Percentiles rank a stretch among this genome's conserved stretches.
These are phyloP conservation scores for Puccinellia tenuiflora DNA, from an alignment of 176 grass and related monocot species.

Conservation along the genomic window DNA sequence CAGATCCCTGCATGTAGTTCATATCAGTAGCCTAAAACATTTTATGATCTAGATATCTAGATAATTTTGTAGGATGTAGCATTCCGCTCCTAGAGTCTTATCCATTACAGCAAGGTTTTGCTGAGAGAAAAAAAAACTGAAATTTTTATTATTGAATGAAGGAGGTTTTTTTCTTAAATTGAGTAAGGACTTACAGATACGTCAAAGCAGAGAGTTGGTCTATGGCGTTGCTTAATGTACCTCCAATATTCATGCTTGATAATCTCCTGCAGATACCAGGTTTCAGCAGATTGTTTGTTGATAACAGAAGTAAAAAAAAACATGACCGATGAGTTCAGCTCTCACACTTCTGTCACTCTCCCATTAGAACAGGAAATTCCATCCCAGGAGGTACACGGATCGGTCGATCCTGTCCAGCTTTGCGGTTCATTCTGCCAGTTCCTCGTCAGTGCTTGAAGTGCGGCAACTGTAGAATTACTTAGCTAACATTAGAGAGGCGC, in stretches of 20 bases:
- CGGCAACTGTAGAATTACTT: conserved; percentile 41
- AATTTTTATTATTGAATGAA: neutral
- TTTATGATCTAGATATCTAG: neutral
- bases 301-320: conserved; percentile 3
- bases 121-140: conserved; percentile 24
- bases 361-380: conserved; percentile 65
- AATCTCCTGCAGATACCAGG: conserved; percentile 49
- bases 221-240: conserved; percentile 53
- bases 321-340: conserved; percentile 3
- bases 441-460: conserved; percentile 49
- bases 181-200: conserved; percentile 60
- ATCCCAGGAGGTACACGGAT: conserved; percentile 80
- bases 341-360: conserved; percentile 68
- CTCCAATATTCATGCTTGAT: conserved; percentile 52
- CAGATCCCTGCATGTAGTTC: conserved; percentile 64
- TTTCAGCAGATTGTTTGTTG: conserved; percentile 20
- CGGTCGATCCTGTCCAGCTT: conserved; percentile 55
- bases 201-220: conserved; percentile 54
- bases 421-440: conserved; percentile 67
- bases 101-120: neutral
- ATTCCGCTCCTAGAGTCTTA: neutral
- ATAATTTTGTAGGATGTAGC: neutral
- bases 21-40: conserved; percentile 19
- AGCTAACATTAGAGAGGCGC: conserved; percentile 21
- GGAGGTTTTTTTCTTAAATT: neutral